Conservation (phyloP, 352 stramenopile genomes). For the Phytophthora megakarya region DNA sequence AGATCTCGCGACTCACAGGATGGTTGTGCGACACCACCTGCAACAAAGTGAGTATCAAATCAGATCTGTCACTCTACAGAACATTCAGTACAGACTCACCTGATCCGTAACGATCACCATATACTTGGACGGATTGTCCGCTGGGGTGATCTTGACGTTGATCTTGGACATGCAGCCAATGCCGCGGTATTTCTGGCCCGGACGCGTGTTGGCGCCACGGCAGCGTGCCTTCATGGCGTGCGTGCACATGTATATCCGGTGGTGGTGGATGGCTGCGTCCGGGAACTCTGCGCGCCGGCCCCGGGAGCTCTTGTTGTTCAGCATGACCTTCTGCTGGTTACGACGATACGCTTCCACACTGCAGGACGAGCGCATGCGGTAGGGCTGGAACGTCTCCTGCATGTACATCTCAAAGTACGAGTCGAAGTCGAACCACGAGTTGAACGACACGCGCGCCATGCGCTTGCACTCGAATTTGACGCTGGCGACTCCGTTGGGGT, state of each 20-base stretch:
- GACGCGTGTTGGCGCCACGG: conserved; percentile 73
- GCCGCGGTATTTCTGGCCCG: conserved; percentile 81
- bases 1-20: conserved; percentile 83
- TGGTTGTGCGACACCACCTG: conserved; percentile 88
- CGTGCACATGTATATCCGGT: conserved; percentile 91
- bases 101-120: conserved; percentile 89
- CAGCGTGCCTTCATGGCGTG: conserved; percentile 87
- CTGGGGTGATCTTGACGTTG: conserved; percentile 87
- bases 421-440: conserved; percentile 89
- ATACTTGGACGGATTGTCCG: conserved; percentile 83
- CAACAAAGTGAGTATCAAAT: conserved; percentile 5
- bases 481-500: conserved; percentile 24
- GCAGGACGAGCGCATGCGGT: conserved; percentile 86
- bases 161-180: conserved; percentile 89
- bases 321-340: conserved; percentile 89
- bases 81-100: conserved; percentile 35
- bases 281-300: conserved; percentile 81
- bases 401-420: conserved; percentile 90
- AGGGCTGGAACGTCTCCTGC: conserved; percentile 88
- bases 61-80: not conserved
- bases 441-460: conserved; percentile 85
- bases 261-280: conserved; percentile 81
- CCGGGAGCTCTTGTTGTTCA: conserved; percentile 87
- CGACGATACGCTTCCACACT: conserved; percentile 82
- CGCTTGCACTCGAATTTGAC: conserved; percentile 79